Percentiles rank a stretch among this genome's conserved stretches.
These are phyloP conservation scores for Penicillium cosmopolitanum DNA, from an alignment of 495 filamentous ascomycete species.

Conservation along the genomic window DNA sequence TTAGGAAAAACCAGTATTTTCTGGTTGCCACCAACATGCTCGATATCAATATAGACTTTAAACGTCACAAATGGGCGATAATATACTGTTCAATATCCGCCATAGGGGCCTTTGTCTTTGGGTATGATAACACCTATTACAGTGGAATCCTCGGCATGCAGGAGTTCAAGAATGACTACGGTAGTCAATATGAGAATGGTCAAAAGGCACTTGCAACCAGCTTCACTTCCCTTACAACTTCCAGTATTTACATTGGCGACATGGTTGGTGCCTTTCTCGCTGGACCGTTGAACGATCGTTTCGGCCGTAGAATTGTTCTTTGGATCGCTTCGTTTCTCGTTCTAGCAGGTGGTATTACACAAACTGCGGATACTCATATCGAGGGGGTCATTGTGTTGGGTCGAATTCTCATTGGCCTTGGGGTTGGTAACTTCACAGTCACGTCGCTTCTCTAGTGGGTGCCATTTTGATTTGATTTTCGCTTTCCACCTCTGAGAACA, in stretches of 20 bases:
- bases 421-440: slow-evolving; percentile 30
- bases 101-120: slow-evolving; percentile 33
- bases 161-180: slow-evolving; percentile 29
- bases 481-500: not conserved
- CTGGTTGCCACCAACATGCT: slow-evolving; percentile 4
- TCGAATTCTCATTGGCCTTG: slow-evolving; percentile 30
- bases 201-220: slow-evolving; percentile 20
- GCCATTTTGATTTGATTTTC: not conserved
- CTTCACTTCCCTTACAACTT: slow-evolving; percentile 28
- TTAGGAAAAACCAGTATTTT: not conserved
- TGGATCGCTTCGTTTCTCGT: slow-evolving; percentile 25
- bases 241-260: slow-evolving; percentile 35
- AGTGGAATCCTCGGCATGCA: slow-evolving; percentile 34
- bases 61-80: slow-evolving; percentile 29
- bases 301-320: slow-evolving; percentile 27
- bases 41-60: slow-evolving; percentile 24
- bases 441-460: slow-evolving; percentile 29
- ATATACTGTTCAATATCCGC: slow-evolving; percentile 29
- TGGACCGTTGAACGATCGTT: slow-evolving; percentile 26
- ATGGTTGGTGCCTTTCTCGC: slow-evolving; percentile 25
- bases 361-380: slow-evolving; percentile 16
- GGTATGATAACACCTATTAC: slow-evolving; percentile 36
- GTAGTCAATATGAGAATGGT: slow-evolving; percentile 17
- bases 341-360: slow-evolving; percentile 26
- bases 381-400: slow-evolving; percentile 17